Evolutionary conservation across 2,329 filamentous ascomycete genomes (phyloP).

Genomic region (Pseudocercospora eumusae): DNA sequence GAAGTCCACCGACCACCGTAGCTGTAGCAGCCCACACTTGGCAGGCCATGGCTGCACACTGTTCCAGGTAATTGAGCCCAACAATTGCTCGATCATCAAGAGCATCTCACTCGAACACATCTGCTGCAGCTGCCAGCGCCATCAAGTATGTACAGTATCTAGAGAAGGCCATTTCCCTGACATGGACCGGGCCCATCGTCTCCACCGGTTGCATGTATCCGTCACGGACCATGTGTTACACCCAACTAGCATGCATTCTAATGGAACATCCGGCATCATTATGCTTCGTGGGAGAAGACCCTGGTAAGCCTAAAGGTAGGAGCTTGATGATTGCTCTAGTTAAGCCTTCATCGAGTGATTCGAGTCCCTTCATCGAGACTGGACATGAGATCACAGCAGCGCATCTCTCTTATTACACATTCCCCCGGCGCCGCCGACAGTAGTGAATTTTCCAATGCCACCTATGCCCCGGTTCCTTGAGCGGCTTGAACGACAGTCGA

Average conservation of each 20-base stretch:
- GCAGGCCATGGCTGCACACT: neutral
- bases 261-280: conserved; percentile 5
- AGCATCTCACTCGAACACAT: neutral
- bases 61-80: neutral
- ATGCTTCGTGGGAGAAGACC: neutral
- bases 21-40: neutral
- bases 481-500: conserved; percentile 22
- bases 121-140: neutral
- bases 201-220: neutral
- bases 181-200: neutral
- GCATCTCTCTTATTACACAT: neutral
- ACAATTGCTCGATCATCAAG: neutral
- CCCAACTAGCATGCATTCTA: neutral
- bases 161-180: neutral
- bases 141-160: too few species aligned
- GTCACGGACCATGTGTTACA: conserved; percentile 10
- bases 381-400: neutral
- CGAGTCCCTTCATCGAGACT: too few species aligned
- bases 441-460: neutral
- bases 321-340: neutral
- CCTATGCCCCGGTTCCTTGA: conserved; percentile 29
- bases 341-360: too few species aligned
- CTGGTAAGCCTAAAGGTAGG: conserved; percentile 8
- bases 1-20: neutral
- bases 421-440: neutral